Percentiles rank a stretch among this genome's conserved stretches.
phyloP scores from a whole-genome alignment of 805 yeast genomes.

The Debaryomyces hansenii region DNA sequence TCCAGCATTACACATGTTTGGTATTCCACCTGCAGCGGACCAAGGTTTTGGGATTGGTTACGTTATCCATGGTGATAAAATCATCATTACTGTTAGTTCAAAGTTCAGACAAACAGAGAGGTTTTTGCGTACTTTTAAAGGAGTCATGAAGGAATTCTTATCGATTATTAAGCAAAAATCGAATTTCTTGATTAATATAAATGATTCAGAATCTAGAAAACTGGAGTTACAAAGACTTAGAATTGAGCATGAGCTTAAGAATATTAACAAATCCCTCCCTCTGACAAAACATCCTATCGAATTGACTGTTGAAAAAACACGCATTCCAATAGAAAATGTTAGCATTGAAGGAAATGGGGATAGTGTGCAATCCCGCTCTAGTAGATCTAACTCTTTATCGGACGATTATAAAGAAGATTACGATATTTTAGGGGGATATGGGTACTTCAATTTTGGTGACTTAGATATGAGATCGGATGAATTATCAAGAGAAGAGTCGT shows the following conservation, averaged over 20 bases:
- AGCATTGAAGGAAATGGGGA: slow-evolving; percentile 5
- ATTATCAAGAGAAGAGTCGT: slow-evolving; percentile 30
- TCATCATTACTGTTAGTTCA: slow-evolving; percentile 80
- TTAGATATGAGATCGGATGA: slow-evolving; percentile 55
- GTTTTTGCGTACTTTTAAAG: slow-evolving; percentile 66
- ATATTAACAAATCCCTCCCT: slow-evolving; percentile 21
- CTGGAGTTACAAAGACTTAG: slow-evolving; percentile 33
- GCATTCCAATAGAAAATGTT: slow-evolving; percentile 14
- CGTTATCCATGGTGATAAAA: slow-evolving; percentile 76
- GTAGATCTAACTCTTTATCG: background rate
- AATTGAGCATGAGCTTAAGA: slow-evolving; percentile 35
- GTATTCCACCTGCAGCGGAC: slow-evolving; percentile 87
- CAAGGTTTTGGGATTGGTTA: slow-evolving; percentile 95
- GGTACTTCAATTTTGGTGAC: slow-evolving; percentile 74
- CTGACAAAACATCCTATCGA: slow-evolving; percentile 26
- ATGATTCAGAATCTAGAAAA: slow-evolving; percentile 33
- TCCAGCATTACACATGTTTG: slow-evolving; percentile 82
- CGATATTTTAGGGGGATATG: slow-evolving; percentile 75
- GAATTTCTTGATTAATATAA: slow-evolving; percentile 27
- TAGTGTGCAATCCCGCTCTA: background rate
- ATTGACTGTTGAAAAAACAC: slow-evolving; percentile 15
- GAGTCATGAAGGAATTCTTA: slow-evolving; percentile 60
- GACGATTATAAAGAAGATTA: slow-evolving; percentile 15
- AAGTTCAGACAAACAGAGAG: slow-evolving; percentile 86
- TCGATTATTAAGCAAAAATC: slow-evolving; percentile 43